phyloP scores from a whole-genome alignment of 1,284 basidiomycete genomes.

The Ganoderma meredithae region DNA sequence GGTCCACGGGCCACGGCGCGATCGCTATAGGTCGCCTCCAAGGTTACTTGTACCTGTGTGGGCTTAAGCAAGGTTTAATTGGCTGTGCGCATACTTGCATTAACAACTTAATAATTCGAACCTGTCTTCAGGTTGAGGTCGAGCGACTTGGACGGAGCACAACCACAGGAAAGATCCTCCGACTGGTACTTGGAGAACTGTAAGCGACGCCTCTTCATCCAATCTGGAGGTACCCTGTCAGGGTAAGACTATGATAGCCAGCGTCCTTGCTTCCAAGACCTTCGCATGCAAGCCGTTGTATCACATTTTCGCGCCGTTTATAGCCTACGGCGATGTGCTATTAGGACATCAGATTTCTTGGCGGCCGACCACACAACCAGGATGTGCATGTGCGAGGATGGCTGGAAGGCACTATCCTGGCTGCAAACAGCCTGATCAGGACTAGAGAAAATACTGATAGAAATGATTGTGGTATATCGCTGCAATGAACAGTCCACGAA shows the following conservation, averaged over 20 bases:
- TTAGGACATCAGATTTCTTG: neutral
- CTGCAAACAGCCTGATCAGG: neutral
- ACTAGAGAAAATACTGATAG: neutral
- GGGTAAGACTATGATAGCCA: neutral
- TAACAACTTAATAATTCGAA: neutral
- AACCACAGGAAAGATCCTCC: conserved; percentile 25
- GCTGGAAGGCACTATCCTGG: neutral
- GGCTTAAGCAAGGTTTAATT: conserved; percentile 37
- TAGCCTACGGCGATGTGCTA: neutral
- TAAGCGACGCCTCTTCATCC: neutral
- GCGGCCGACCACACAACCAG: neutral
- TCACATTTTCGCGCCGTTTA: neutral
- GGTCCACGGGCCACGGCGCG: conserved; percentile 53
- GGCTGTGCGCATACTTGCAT: neutral
- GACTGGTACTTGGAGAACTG: too few species aligned
- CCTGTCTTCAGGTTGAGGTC: conserved; percentile 12
- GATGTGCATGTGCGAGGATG: neutral
- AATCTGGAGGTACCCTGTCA: neutral
- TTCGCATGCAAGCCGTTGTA: neutral
- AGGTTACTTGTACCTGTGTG: conserved; percentile 50
- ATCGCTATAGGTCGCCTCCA: conserved; percentile 47
- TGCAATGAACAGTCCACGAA: neutral
- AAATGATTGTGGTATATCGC: neutral
- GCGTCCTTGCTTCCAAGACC: neutral
- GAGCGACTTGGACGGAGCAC: conserved; percentile 26